Evolutionary conservation across 2,329 filamentous ascomycete species (phyloP), one percentile per base, ranked within the genome.

Genomic region (Alternaria ethzedia): DNA sequence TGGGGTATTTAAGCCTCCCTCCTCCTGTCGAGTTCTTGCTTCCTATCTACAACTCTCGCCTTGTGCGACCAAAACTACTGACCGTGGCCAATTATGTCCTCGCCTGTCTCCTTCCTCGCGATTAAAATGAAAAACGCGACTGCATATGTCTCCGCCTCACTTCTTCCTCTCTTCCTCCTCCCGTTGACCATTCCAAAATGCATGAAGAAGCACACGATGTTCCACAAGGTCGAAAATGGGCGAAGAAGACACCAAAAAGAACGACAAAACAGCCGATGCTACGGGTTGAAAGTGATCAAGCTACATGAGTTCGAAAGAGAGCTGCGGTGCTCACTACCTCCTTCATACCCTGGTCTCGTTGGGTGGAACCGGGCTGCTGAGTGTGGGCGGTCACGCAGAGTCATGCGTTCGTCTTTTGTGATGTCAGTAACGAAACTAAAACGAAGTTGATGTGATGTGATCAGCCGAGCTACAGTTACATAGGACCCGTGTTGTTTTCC

Each of bases 391-490:
- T 36, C 15, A 36, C 15, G 32, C 32, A n/a, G 32, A 36, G 36
- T 41, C 9, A 41, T 11, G 36, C n/a, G 9, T 11, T 6, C 15
- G n/a, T 41, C 8, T 41, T 41, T 41, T 41, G n/a, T 5, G n/a
- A 41, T 17, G 9, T 41, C 4, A 3, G 17, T 17, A 2, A 11
- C 8, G n/a, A 17, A 17, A 41, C 9, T 17, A 11, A 1, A 41
- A 41, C 3, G 15, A 3, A 41, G 32, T 2, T 41, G 2, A 1
- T 41, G 3, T n/a, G 9, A 10, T 6, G 3, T 0, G 3, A 5
- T 10, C 5, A 5, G 15, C 15, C 5, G 8, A 41, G 36, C 8
- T 17, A 10, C 15, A n/a, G 15, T 41, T n/a, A 8, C 4, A 17
- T 17, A 41, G 36, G 4, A 2, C 5, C 4, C 10, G 9, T 3